Evolutionary conservation across 441 rosid genomes (phyloP).

Genomic region (Erodium trifolium): DNA sequence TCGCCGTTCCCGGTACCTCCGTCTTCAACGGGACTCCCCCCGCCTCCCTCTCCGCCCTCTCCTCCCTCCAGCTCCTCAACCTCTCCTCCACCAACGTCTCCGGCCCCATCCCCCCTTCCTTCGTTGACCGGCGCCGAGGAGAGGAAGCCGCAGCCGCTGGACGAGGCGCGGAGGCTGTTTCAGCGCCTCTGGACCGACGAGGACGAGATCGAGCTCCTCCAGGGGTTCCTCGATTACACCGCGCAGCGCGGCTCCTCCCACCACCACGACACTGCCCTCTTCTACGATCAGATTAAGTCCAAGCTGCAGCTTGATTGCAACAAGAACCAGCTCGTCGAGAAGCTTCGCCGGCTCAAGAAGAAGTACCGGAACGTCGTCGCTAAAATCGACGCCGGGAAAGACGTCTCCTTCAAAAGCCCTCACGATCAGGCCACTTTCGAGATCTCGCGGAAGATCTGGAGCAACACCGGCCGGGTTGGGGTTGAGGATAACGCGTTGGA

Average conservation of each 20-base stretch:
- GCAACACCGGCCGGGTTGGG: conserved; percentile 23
- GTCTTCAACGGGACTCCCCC: conserved; percentile 20
- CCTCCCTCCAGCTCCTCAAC: too few relatives aligned
- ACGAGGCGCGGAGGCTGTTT: conserved; percentile 69
- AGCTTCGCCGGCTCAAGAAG: conserved; percentile 82
- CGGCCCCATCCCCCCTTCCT: too few relatives aligned
- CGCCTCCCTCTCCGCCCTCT: neutral
- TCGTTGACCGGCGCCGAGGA: conserved; percentile 17
- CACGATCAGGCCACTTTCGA: conserved; percentile 94
- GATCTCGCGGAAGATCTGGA: conserved; percentile 95
- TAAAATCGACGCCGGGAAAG: conserved; percentile 78
- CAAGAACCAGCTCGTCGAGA: conserved; percentile 94
- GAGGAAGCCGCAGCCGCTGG: conserved; percentile 45
- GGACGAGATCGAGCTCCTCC: conserved; percentile 96
- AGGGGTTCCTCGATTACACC: conserved; percentile 77
- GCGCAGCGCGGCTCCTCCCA: conserved; percentile 40
- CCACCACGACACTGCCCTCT: conserved; percentile 81
- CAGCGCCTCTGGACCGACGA: conserved; percentile 97
- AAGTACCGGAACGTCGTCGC: conserved; percentile 68
- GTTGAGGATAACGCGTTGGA: conserved; percentile 49
- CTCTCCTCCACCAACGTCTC: too few relatives aligned
- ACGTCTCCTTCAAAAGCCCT: conserved; percentile 67
- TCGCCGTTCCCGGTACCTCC: conserved; percentile 39
- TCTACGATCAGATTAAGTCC: conserved; percentile 86
- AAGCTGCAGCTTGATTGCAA: conserved; percentile 91